phyloP scores from a whole-genome alignment of 75 land plant genomes.

The Pseudotsuga menziesii region DNA sequence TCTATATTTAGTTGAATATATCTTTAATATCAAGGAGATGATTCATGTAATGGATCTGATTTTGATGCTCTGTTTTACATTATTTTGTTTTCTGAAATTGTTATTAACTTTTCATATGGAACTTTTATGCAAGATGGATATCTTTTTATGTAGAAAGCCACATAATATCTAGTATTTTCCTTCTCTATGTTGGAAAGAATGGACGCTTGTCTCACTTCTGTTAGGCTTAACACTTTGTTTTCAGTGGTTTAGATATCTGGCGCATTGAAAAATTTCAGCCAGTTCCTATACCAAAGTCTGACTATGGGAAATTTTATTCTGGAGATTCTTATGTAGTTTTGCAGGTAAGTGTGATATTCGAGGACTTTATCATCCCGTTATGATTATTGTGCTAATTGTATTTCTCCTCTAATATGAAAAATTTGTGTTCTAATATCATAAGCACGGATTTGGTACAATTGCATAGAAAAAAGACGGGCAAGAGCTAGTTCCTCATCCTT shows the following conservation, averaged over 20 bases:
- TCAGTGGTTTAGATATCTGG: conserved; percentile 47
- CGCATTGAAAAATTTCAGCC: conserved; percentile 38
- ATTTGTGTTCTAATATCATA: not conserved
- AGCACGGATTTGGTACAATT: not conserved
- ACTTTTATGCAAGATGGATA: not conserved
- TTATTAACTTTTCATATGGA: no score
- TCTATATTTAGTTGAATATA: no score
- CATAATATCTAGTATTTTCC: not conserved
- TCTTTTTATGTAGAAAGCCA: not conserved
- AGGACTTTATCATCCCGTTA: not conserved
- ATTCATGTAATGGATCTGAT: not conserved
- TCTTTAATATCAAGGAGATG: not conserved
- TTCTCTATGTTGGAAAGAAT: not conserved
- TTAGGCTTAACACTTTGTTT: conserved; percentile 35
- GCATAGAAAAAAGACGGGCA: not conserved
- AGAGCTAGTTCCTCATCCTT: not conserved
- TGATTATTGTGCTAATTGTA: not conserved
- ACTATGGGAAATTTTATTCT: conserved; percentile 28
- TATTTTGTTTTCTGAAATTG: not conserved
- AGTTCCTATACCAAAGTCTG: conserved; percentile 31
- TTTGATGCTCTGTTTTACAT: conserved; percentile 1
- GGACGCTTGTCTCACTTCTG: not conserved
- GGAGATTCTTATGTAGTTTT: conserved; percentile 39
- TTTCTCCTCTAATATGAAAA: not conserved
- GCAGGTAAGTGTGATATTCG: conserved; percentile 39